Conservation (phyloP, 371 early-diverging fungal species). For the Mortierella polycephala region DNA sequence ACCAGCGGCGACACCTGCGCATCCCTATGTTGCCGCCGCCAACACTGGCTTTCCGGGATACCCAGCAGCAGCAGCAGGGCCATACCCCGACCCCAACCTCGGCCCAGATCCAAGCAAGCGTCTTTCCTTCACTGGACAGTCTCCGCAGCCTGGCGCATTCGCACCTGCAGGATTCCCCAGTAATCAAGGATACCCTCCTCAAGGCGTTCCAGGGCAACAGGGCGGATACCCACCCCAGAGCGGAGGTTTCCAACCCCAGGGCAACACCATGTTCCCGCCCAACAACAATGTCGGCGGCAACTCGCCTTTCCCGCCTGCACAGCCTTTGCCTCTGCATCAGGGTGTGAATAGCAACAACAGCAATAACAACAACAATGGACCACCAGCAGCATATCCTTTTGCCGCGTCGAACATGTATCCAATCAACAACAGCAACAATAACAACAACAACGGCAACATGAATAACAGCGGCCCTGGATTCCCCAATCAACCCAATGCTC, state of each 20-base stretch:
- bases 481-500: slow-evolving; percentile 1
- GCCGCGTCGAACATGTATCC: slow-evolving; percentile 23
- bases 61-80: slow-evolving; percentile 16
- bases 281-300: background rate
- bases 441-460: slow-evolving; percentile 18
- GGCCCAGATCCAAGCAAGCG: slow-evolving; percentile 38
- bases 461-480: slow-evolving; percentile 13
- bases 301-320: slow-evolving; percentile 28
- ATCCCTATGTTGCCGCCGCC: slow-evolving; percentile 18
- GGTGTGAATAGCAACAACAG: background rate
- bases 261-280: slow-evolving; percentile 7
- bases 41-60: slow-evolving; percentile 29
- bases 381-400: slow-evolving; percentile 34
- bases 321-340: slow-evolving; percentile 23
- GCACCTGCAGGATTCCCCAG: slow-evolving; percentile 18
- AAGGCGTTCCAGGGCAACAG: background rate
- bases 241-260: slow-evolving; percentile 27
- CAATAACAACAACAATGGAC: slow-evolving; percentile 8
- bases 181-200: slow-evolving; percentile 26
- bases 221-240: slow-evolving; percentile 11
- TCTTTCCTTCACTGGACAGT: slow-evolving; percentile 30
- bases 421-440: slow-evolving; percentile 16
- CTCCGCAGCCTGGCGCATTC: slow-evolving; percentile 29
- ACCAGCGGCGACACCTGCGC: slow-evolving; percentile 10
- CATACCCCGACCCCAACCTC: slow-evolving; percentile 24